A percentile compares a stretch with the other conserved stretches of the same genome.
Conservation (phyloP, 768 basidiomycete genomes). For the Clitopilus passeckerianus region DNA sequence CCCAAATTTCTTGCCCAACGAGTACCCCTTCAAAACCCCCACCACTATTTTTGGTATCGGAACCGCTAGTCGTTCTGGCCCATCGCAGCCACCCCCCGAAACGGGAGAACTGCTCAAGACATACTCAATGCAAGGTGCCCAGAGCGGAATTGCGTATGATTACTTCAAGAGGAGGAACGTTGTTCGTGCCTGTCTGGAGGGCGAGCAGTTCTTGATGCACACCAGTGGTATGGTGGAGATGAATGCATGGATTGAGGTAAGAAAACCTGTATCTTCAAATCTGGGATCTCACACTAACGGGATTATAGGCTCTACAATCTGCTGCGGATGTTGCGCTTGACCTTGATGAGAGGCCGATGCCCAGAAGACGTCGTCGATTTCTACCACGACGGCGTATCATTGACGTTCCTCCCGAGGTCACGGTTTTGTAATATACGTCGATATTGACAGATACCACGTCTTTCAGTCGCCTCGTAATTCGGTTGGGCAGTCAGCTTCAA, state of each 20-base stretch:
- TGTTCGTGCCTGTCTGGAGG: conserved; percentile 86
- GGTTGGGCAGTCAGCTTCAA: no score
- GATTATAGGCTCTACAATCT: conserved; percentile 73
- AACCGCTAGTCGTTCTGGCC: conserved; percentile 12
- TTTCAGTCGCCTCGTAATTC: no score
- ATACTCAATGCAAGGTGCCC: conserved; percentile 86
- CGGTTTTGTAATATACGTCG: no score
- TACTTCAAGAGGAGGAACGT: conserved; percentile 93
- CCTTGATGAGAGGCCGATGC: conserved; percentile 89
- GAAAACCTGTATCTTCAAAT: conserved; percentile 13
- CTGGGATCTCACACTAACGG: conserved; percentile 3
- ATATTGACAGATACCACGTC: no score
- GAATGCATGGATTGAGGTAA: conserved; percentile 93
- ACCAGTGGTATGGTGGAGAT: conserved; percentile 79
- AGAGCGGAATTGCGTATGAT: conserved; percentile 93
- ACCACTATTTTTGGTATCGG: neutral
- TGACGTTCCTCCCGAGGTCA: no score
- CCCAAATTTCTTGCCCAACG: neutral
- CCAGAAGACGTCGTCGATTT: conserved; percentile 32
- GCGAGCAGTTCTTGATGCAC: conserved; percentile 95
- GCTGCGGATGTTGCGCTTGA: conserved; percentile 90
- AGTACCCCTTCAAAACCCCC: neutral
- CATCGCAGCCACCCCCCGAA: conserved; percentile 31
- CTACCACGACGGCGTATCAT: no score
- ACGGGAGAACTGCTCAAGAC: conserved; percentile 51